Percentiles rank a stretch among this genome's conserved stretches.
Evolutionary conservation across 129 eudicot genomes (phyloP).

Genomic region (Helianthus tuberosus): DNA sequence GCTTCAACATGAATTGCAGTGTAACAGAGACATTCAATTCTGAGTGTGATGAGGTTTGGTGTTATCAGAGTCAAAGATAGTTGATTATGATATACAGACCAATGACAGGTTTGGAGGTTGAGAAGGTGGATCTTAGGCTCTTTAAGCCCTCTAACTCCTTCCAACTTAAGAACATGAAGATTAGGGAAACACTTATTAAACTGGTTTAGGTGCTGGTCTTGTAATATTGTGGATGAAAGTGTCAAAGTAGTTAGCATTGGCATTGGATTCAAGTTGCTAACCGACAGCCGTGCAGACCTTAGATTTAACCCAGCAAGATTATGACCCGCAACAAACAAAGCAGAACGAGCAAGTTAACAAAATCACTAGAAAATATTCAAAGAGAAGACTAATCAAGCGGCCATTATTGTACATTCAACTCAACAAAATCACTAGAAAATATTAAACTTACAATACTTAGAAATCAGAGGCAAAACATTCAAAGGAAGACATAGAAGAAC

Average conservation of each 20-base stretch:
- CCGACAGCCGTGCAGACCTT: constrained; percentile 58
- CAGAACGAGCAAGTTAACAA: background rate
- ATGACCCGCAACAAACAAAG: constrained; percentile 44
- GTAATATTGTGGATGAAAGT: constrained; percentile 31
- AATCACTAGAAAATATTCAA: too few species aligned
- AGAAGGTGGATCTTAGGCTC: constrained; percentile 44
- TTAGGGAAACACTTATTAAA: background rate
- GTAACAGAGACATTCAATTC: constrained; percentile 38
- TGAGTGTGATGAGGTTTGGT: constrained; percentile 18
- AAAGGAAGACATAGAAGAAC: too few species aligned
- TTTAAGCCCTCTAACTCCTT: constrained; percentile 16
- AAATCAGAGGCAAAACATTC: constrained; percentile 44
- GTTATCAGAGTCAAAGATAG: constrained; percentile 5
- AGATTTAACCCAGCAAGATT: constrained; percentile 38
- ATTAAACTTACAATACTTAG: constrained; percentile 46
- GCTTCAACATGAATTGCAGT: constrained; percentile 37
- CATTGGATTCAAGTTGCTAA: constrained; percentile 51
- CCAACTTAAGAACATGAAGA: constrained; percentile 46
- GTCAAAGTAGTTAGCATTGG: constrained; percentile 57
- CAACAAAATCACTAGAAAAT: background rate
- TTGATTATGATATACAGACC: constrained; percentile 45
- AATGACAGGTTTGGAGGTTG: constrained; percentile 42
- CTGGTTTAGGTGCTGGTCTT: too few species aligned
- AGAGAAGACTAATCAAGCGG: too few species aligned
- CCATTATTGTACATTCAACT: background rate